Percentiles rank a stretch among this genome's conserved stretches.
phyloP scores from a whole-genome alignment of 305 asterid genomes.

The Plantago lanceolata region DNA sequence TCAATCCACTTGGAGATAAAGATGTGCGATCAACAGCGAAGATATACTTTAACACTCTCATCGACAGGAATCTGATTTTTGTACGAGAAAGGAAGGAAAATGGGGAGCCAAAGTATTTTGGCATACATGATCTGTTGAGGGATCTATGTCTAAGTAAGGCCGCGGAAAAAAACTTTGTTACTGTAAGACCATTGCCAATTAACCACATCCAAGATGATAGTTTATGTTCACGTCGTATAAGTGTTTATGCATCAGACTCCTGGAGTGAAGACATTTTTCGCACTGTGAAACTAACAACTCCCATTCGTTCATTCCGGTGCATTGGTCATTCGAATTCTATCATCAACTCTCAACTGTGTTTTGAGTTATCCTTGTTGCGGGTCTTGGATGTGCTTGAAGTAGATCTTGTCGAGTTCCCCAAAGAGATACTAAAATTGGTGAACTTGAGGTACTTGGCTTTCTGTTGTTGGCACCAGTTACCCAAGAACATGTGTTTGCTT shows the following conservation, averaged over 20 bases:
- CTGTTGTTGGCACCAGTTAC: background rate
- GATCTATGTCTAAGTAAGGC: conserved; percentile 24
- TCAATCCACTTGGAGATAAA: conserved; percentile 1
- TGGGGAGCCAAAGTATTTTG: conserved; percentile 5
- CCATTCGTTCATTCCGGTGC: conserved; percentile 20
- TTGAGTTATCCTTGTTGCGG: conserved; percentile 4
- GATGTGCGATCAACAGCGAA: conserved; percentile 7
- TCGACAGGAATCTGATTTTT: conserved; percentile 17
- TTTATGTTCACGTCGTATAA: conserved; percentile 4
- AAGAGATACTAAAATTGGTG: conserved; percentile 16
- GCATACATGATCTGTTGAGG: conserved; percentile 28
- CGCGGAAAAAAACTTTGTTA: conserved; percentile 15
- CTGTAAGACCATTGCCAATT: background rate
- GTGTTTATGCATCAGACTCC: background rate
- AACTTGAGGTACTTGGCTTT: conserved; percentile 26
- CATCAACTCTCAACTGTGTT: background rate
- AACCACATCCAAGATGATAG: background rate
- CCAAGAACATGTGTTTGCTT: conserved; percentile 11
- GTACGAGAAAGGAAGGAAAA: background rate
- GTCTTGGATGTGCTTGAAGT: conserved; percentile 10
- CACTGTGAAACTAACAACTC: background rate
- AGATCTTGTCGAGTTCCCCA: conserved; percentile 4
- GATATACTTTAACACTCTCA: conserved; percentile 9
- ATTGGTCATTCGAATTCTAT: background rate
- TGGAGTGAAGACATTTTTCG: background rate